These are phyloP conservation scores for Diaporthe sp. DNA, from an alignment of 2,329 filamentous ascomycete genomes.

Conservation along the genomic window DNA sequence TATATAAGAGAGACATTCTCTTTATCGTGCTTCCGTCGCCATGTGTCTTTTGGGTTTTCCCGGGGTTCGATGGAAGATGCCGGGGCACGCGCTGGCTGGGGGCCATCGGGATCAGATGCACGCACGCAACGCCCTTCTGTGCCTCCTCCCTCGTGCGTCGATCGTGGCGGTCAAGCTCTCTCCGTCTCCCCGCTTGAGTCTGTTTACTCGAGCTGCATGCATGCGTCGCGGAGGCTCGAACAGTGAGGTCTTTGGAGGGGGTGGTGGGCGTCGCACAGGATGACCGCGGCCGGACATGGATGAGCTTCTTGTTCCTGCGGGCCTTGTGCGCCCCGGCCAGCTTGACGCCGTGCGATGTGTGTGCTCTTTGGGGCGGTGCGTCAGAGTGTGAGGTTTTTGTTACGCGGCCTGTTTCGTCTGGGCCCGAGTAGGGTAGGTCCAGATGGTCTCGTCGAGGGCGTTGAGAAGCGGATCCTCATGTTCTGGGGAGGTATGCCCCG, in stretches of 20 bases:
- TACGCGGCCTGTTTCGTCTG: background rate
- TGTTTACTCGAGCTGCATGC: background rate
- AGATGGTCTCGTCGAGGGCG: background rate
- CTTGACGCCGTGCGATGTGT: background rate
- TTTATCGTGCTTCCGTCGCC: background rate
- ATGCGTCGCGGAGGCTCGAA: too few relatives aligned
- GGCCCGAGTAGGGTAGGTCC: too few relatives aligned
- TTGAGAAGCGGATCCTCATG: background rate
- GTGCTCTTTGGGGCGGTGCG: background rate
- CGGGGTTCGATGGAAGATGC: background rate
- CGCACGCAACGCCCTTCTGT: background rate
- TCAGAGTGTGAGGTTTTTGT: background rate
- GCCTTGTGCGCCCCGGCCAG: background rate
- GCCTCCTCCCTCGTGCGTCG: background rate
- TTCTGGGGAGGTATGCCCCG: too few relatives aligned
- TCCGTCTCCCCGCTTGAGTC: too few relatives aligned
- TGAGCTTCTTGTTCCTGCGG: background rate
- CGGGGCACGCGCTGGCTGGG: background rate
- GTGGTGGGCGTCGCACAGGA: background rate
- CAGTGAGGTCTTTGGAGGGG: background rate
- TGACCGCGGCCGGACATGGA: background rate
- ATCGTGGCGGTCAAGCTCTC: background rate
- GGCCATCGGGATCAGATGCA: too few relatives aligned
- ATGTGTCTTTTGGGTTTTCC: background rate
- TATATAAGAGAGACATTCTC: conserved; percentile 3